phyloP scores from a whole-genome alignment of 2,329 filamentous ascomycete genomes.

The Trichoderma atrobrunneum region DNA sequence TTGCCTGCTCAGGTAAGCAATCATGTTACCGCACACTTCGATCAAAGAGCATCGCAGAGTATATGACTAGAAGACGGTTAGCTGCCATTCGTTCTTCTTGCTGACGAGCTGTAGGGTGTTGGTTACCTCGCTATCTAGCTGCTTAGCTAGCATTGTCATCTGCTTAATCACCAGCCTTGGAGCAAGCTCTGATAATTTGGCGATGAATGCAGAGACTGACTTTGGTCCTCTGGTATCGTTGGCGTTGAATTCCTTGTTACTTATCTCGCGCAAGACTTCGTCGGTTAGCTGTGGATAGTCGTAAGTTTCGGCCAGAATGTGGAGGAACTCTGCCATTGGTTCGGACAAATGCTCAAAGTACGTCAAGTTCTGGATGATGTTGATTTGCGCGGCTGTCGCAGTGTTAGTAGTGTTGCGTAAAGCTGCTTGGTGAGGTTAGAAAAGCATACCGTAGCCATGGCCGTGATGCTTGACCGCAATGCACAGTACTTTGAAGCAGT shows the following conservation, averaged over 20 bases:
- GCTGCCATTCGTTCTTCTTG: not conserved
- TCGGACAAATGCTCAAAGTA: conserved; percentile 99
- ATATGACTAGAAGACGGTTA: conserved; percentile 61
- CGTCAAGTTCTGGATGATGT: conserved; percentile 93
- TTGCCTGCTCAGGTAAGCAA: conserved; percentile 83
- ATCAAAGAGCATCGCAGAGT: conserved; percentile 91
- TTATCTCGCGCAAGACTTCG: conserved; percentile 88
- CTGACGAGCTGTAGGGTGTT: not conserved
- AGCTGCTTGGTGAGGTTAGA: not conserved
- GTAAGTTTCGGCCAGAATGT: conserved; percentile 95
- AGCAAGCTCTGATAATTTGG: conserved; percentile 87
- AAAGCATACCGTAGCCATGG: conserved; percentile 79
- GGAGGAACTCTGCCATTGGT: conserved; percentile 96
- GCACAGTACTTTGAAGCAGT: conserved; percentile 94
- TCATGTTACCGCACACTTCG: conserved; percentile 94
- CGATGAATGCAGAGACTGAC: conserved; percentile 89
- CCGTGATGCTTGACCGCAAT: conserved; percentile 97
- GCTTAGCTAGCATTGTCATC: conserved; percentile 91
- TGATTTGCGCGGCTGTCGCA: conserved; percentile 80
- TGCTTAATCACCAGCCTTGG: conserved; percentile 94
- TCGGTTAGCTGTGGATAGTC: conserved; percentile 94
- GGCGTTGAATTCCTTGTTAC: conserved; percentile 96
- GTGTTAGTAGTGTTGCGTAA: conserved; percentile 28
- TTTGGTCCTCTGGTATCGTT: conserved; percentile 95
- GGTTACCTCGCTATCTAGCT: conserved; percentile 84